phyloP scores from a whole-genome alignment of 2,329 filamentous ascomycete species.

The Aspergillus niger region DNA sequence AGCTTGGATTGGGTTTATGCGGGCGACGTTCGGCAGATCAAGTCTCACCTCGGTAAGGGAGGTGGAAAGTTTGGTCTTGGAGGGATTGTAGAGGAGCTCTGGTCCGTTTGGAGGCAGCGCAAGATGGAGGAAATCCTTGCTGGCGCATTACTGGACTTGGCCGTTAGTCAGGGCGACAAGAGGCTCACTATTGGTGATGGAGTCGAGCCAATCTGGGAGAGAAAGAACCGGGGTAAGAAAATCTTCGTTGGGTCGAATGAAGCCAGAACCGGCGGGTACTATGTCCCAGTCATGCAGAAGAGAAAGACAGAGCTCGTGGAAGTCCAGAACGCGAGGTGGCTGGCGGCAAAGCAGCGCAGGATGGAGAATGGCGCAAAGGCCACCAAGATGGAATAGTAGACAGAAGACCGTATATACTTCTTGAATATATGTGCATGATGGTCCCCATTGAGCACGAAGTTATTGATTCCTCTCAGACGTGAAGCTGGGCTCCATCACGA shows the following conservation, averaged over 20 bases:
- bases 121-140: conserved; percentile 92
- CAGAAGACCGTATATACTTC: conserved; percentile 16
- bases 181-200: conserved; percentile 30
- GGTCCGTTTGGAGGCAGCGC: conserved; percentile 77
- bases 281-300: conserved; percentile 59
- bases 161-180: conserved; percentile 48
- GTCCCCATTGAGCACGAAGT: neutral
- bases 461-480: neutral
- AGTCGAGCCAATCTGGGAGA: conserved; percentile 28
- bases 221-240: conserved; percentile 47
- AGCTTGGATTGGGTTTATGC: conserved; percentile 76
- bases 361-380: conserved; percentile 31
- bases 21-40: conserved; percentile 60
- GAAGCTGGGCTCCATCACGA: conserved; percentile 35
- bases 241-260: conserved; percentile 62
- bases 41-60: conserved; percentile 47
- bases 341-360: conserved; percentile 52
- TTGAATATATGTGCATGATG: conserved; percentile 9
- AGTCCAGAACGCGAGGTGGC: conserved; percentile 63
- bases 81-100: conserved; percentile 73
- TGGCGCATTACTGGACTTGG: conserved; percentile 68
- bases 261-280: conserved; percentile 57
- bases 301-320: conserved; percentile 60
- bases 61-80: conserved; percentile 64
- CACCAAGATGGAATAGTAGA: conserved; percentile 16